Evolutionary conservation across 441 rosid genomes (phyloP), one percentile per base, ranked within the genome.

Genomic region (Arabidopsis lyrata): DNA sequence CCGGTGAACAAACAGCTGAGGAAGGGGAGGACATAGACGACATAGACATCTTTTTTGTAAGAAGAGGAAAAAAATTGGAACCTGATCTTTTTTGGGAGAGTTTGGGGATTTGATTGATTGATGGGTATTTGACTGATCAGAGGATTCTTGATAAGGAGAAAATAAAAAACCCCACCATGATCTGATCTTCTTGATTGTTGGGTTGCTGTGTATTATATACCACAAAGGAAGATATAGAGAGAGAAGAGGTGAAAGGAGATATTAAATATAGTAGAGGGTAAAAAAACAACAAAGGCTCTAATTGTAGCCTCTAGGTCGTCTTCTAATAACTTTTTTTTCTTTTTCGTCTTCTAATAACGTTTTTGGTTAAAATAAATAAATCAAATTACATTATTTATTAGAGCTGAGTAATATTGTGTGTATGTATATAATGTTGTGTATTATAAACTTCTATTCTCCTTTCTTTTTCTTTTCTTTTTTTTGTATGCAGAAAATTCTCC

Each of bases 1-100:
- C 97, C 87, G 94, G 89, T 72, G 95, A 85, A 70, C 84, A 86
- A 78, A 86, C 79, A 86, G 89, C 66, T 66, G 92, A 76, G 72
- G 96, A 90, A 71, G 96, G 88, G 60, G 94, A 85, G 70, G 91
- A 85, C 90, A 86, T 86, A 60, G 74, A 74, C 81, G 74, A 74
- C 81, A 73, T 78, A 42, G 77, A 77, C 80, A 77, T 18, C 61
- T 53, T 56, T 52, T 58, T 50, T 52, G 58, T 53, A 75, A 55
- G 44, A 47, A 45, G 54, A 22, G 35, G 31, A 15, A 62, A 73
- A 22, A 63, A 41, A 12, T 49, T 18, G 63, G 68, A 74, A 63
- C 73, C 58, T 72, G 65, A 71, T 75, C 66, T 80, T 65, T 44
- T 78, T 70, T 70, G 75, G 68, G 78, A 52, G 76, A 63, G 59